These are phyloP conservation scores for Hemerocallis citrina DNA, from an alignment of 106 monocot genomes.

Conservation along the genomic window DNA sequence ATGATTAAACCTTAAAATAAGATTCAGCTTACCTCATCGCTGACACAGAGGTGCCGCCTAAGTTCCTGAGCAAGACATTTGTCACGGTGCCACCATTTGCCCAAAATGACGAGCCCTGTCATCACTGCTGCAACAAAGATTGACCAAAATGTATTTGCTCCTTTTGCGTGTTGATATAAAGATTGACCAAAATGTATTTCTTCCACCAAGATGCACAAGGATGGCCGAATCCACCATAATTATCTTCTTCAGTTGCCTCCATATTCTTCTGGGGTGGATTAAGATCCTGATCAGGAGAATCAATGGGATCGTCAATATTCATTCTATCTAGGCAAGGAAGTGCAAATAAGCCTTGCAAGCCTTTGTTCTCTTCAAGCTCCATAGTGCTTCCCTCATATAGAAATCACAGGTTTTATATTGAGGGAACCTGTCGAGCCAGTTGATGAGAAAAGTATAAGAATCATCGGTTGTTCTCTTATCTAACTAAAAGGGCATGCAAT, in stretches of 20 bases:
- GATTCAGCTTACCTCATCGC: slow-evolving; percentile 39
- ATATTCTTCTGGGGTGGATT: slow-evolving; percentile 9
- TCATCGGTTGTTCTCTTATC: too few species aligned
- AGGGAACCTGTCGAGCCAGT: too few species aligned
- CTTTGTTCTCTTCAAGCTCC: slow-evolving; percentile 26
- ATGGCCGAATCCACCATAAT: slow-evolving; percentile 13
- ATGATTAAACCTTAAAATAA: neutral
- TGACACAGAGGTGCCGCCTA: slow-evolving; percentile 31
- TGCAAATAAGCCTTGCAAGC: slow-evolving; percentile 11
- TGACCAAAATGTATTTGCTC: slow-evolving; percentile 77
- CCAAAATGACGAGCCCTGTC: slow-evolving; percentile 73
- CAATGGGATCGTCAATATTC: slow-evolving; percentile 5
- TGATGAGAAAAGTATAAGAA: too few species aligned
- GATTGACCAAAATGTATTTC: slow-evolving; percentile 42
- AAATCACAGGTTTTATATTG: too few species aligned
- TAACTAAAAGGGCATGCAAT: too few species aligned
- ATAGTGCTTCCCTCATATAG: slow-evolving; percentile 7
- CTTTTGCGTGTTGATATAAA: slow-evolving; percentile 71
- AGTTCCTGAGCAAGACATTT: slow-evolving; percentile 45
- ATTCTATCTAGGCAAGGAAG: slow-evolving; percentile 2
- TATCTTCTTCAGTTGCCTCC: slow-evolving; percentile 21
- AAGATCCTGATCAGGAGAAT: slow-evolving; percentile 16
- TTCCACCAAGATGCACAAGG: slow-evolving; percentile 73
- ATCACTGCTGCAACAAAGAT: slow-evolving; percentile 70
- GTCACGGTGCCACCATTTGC: slow-evolving; percentile 61